Conservation (phyloP, 305 asterid genomes). For the Fraxinus baroniana region DNA sequence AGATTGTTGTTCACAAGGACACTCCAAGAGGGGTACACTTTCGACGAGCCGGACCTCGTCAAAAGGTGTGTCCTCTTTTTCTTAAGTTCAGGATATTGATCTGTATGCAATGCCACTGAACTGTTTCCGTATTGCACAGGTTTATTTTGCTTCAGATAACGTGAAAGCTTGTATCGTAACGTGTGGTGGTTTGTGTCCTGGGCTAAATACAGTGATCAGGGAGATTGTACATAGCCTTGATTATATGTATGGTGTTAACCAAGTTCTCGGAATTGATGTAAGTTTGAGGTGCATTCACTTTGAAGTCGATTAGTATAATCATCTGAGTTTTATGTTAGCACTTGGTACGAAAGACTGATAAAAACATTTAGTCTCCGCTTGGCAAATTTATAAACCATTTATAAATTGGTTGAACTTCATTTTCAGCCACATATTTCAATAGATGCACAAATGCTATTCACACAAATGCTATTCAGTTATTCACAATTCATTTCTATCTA, state of each 20-base stretch:
- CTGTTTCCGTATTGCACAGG: constrained; percentile 38
- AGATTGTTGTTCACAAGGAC: constrained; percentile 80
- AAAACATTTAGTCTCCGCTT: not conserved
- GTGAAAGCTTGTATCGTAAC: constrained; percentile 78
- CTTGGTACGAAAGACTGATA: not conserved
- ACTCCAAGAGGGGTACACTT: constrained; percentile 84
- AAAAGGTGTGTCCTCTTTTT: constrained; percentile 48
- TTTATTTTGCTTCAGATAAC: constrained; percentile 61
- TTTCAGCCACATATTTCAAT: not conserved
- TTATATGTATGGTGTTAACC: constrained; percentile 62
- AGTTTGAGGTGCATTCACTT: constrained; percentile 26
- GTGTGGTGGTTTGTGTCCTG: constrained; percentile 85
- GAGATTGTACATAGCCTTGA: constrained; percentile 75
- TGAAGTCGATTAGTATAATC: constrained; percentile 17
- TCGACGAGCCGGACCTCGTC: constrained; percentile 94
- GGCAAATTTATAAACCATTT: not conserved
- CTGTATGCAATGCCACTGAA: constrained; percentile 10
- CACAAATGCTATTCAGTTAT: not conserved
- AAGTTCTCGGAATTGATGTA: constrained; percentile 73
- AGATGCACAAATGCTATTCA: not conserved
- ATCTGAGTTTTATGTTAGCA: constrained; percentile 9
- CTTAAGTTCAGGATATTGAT: constrained; percentile 12
- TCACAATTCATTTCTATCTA: not conserved
- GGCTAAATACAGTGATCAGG: constrained; percentile 76
- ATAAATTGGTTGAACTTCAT: not conserved